phyloP scores from a whole-genome alignment of 495 filamentous ascomycete genomes.

The Penicillium coffeae region DNA sequence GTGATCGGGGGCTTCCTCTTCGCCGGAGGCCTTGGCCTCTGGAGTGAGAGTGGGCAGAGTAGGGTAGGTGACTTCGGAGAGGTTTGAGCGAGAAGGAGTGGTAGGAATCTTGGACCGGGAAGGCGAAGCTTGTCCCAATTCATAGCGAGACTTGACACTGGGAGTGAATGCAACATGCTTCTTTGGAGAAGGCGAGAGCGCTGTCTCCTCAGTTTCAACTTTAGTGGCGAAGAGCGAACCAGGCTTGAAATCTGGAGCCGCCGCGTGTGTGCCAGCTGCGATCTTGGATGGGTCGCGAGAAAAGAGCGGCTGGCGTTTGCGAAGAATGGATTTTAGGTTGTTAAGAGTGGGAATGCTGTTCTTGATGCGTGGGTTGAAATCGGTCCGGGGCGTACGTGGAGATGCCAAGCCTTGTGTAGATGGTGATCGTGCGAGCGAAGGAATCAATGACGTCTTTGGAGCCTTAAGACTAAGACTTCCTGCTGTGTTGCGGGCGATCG shows the following conservation, averaged over 20 bases:
- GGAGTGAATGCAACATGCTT: conserved; percentile 62
- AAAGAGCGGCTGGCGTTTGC: conserved; percentile 56
- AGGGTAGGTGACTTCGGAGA: conserved; percentile 40
- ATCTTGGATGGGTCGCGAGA: conserved; percentile 57
- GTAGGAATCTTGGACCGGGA: conserved; percentile 43
- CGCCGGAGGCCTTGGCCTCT: conserved; percentile 19
- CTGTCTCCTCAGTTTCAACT: conserved; percentile 20
- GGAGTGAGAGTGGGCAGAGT: conserved; percentile 39
- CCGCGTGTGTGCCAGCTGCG: conserved; percentile 56
- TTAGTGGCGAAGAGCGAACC: conserved; percentile 42
- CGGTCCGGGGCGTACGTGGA: conserved; percentile 44
- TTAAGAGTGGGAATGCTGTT: conserved; percentile 36
- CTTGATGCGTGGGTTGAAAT: conserved; percentile 47
- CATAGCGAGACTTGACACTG: conserved; percentile 43
- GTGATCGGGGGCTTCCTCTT: neutral
- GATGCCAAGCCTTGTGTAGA: conserved; percentile 38
- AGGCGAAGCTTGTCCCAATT: conserved; percentile 35
- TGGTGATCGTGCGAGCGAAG: conserved; percentile 48
- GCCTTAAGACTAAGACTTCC: conserved; percentile 52
- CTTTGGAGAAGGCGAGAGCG: conserved; percentile 43
- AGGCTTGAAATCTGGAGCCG: conserved; percentile 44
- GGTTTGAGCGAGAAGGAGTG: conserved; percentile 16
- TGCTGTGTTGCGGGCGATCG: conserved; percentile 53
- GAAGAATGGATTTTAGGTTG: conserved; percentile 60
- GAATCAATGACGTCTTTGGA: conserved; percentile 50